These are phyloP conservation scores for Colletotrichum liaoningense DNA, from an alignment of 2,329 filamentous ascomycete genomes.

Conservation along the genomic window DNA sequence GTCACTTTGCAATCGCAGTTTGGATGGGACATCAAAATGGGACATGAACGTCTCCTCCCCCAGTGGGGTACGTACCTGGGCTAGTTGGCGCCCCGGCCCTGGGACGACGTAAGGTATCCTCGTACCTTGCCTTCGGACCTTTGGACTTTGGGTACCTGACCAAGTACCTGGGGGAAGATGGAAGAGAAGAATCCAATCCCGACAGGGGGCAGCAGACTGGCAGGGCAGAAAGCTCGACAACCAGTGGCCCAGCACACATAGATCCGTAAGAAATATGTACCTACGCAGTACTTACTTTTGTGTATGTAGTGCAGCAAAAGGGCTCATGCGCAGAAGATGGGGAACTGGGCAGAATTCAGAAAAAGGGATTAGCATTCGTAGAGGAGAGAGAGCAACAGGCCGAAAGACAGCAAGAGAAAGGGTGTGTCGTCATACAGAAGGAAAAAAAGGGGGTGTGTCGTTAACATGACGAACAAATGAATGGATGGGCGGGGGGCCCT, in stretches of 20 bases:
- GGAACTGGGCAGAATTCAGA: conserved; percentile 24
- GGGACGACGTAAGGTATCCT: conserved; percentile 5
- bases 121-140: neutral
- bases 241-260: too few species aligned
- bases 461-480: conserved; percentile 13
- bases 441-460: neutral
- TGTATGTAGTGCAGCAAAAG: neutral
- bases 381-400: neutral
- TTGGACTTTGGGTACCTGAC: neutral
- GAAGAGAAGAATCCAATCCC: conserved; percentile 14
- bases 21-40: conserved; percentile 14
- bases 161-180: neutral
- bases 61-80: neutral
- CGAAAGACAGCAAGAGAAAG: neutral
- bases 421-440: conserved; percentile 10
- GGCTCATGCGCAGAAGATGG: conserved; percentile 8
- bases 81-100: conserved; percentile 13
- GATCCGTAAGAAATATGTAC: too few species aligned
- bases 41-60: conserved; percentile 2
- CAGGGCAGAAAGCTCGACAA: neutral
- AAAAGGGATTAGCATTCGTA: neutral
- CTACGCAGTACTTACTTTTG: too few species aligned
- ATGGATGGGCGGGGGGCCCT: neutral
- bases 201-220: neutral
- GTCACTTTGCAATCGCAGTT: neutral